Conservation (phyloP, 108 stramenopile genomes). For the Fragilaria crotonensis region DNA sequence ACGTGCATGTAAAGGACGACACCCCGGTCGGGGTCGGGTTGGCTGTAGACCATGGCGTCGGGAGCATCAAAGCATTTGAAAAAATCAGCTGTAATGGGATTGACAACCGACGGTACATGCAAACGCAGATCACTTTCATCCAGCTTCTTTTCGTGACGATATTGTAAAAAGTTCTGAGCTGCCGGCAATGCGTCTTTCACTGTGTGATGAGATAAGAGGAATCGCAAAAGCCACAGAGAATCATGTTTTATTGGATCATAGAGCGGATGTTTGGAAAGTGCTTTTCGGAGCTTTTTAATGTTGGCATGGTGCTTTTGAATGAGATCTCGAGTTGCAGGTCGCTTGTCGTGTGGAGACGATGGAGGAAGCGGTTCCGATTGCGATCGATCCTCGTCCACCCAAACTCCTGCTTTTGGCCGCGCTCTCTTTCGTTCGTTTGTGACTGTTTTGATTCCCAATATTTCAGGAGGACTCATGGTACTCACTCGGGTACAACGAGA, state of each 20-base stretch:
- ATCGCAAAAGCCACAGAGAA: conserved; percentile 12
- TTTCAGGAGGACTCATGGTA: neutral
- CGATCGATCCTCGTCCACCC: neutral
- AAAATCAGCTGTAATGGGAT: neutral
- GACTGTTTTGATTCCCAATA: neutral
- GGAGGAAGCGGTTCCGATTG: neutral
- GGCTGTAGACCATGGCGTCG: neutral
- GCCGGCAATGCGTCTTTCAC: neutral
- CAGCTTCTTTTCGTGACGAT: conserved; percentile 4
- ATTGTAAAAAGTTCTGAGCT: neutral
- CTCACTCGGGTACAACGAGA: neutral
- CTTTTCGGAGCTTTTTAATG: neutral
- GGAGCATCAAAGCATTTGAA: neutral
- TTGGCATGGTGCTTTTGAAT: neutral
- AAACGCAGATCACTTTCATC: conserved; percentile 2
- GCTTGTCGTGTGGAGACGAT: neutral
- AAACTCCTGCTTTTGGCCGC: neutral
- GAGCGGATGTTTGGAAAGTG: conserved; percentile 1
- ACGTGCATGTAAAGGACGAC: neutral
- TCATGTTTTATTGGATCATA: conserved; percentile 12
- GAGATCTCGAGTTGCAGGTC: neutral
- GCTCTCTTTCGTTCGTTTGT: neutral
- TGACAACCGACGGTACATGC: neutral
- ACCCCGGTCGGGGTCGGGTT: conserved; percentile 2
- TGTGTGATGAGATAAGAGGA: conserved; percentile 2